Conservation (phyloP, 1,139 yeast species). For the Lodderomyces theae region DNA sequence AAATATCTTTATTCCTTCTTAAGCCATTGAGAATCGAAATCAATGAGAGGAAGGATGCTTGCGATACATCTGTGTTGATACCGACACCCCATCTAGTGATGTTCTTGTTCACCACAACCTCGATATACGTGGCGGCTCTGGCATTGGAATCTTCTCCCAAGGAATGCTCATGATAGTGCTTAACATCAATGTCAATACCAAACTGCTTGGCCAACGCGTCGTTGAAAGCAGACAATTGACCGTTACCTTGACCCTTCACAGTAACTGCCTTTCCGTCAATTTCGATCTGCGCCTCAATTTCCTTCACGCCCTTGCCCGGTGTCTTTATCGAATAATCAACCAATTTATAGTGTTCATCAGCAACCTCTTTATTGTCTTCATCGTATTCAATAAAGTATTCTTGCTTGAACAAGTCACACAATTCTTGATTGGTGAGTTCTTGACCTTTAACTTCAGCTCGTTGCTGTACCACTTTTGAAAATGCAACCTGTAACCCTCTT, state of each 20-base stretch:
- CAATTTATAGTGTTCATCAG: conserved; percentile 37
- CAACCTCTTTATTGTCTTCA: conserved; percentile 21
- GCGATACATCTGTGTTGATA: conserved; percentile 79
- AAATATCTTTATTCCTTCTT: conserved; percentile 17
- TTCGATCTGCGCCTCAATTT: conserved; percentile 38
- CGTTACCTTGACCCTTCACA: conserved; percentile 80
- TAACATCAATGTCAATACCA: conserved; percentile 63
- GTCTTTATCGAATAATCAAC: conserved; percentile 49
- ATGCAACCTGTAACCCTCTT: conserved; percentile 85
- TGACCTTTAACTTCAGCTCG: conserved; percentile 82
- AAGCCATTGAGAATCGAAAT: conserved; percentile 67
- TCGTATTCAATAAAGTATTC: conserved; percentile 65
- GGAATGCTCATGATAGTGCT: conserved; percentile 87
- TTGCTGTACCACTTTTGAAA: conserved; percentile 78
- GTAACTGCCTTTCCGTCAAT: conserved; percentile 45
- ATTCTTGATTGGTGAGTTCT: conserved; percentile 77
- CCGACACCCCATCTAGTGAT: conserved; percentile 88
- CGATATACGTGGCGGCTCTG: conserved; percentile 88
- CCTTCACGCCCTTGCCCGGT: conserved; percentile 30
- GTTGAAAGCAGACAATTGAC: conserved; percentile 89
- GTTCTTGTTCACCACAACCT: conserved; percentile 51
- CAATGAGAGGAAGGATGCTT: conserved; percentile 81
- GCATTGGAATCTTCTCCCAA: conserved; percentile 83
- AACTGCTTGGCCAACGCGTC: conserved; percentile 68
- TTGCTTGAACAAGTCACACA: conserved; percentile 68